These are phyloP conservation scores for Acacia crassicarpa DNA, from an alignment of 306 rosid genomes.

Conservation along the genomic window DNA sequence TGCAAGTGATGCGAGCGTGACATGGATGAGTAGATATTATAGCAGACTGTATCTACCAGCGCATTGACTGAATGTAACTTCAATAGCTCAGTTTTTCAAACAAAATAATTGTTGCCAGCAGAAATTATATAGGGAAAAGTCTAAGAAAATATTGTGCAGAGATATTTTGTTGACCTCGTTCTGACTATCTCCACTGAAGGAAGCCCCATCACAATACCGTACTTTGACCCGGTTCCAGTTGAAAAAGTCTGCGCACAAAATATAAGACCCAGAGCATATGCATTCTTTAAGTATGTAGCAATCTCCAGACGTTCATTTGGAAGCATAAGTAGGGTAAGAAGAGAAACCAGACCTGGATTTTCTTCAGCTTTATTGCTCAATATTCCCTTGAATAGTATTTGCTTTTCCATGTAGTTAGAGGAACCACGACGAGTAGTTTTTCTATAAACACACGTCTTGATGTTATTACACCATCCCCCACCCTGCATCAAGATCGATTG, in stretches of 20 bases:
- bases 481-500: slow-evolving; percentile 50
- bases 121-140: not conserved
- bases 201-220: slow-evolving; percentile 91
- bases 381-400: slow-evolving; percentile 75
- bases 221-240: slow-evolving; percentile 91
- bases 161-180: slow-evolving; percentile 52
- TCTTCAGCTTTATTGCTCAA: slow-evolving; percentile 75
- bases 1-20: not conserved
- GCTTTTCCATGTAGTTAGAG: slow-evolving; percentile 74
- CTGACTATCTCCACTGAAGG: slow-evolving; percentile 75
- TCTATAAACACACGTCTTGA: slow-evolving; percentile 67
- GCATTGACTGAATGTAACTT: not conserved
- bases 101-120: not conserved
- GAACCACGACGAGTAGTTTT: slow-evolving; percentile 86
- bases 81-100: not conserved
- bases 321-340: slow-evolving; percentile 10
- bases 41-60: not conserved
- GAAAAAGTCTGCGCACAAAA: slow-evolving; percentile 64
- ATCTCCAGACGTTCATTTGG: slow-evolving; percentile 14
- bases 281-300: slow-evolving; percentile 7
- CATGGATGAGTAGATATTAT: not conserved
- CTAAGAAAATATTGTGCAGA: not conserved
- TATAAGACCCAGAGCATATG: slow-evolving; percentile 7
- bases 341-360: slow-evolving; percentile 72
- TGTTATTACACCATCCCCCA: slow-evolving; percentile 87